phyloP scores from a whole-genome alignment of 2,329 filamentous ascomycete species.

The Talaromyces sp. region DNA sequence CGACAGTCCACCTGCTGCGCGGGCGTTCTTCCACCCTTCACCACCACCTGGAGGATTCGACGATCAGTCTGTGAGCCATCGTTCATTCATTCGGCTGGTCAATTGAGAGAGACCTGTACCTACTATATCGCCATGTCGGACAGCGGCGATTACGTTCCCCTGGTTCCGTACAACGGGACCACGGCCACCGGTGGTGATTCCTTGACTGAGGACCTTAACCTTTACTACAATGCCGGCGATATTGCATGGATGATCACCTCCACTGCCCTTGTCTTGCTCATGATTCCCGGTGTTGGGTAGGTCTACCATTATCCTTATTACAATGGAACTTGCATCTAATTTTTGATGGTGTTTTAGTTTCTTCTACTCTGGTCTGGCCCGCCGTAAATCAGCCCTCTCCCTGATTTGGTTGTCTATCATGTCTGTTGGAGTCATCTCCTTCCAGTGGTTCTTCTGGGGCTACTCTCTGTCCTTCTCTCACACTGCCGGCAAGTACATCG shows the following conservation, averaged over 20 bases:
- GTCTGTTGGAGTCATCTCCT: slow-evolving; percentile 71
- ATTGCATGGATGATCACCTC: slow-evolving; percentile 76
- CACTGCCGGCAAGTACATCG: slow-evolving; percentile 69
- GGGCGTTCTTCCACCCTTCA: not conserved
- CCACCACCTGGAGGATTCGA: not conserved
- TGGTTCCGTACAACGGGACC: slow-evolving; percentile 60
- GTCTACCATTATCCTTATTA: slow-evolving; percentile 20
- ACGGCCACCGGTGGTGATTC: slow-evolving; percentile 62
- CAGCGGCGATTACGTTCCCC: slow-evolving; percentile 26
- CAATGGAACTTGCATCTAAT: not conserved
- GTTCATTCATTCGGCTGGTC: not conserved
- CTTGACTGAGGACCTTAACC: slow-evolving; percentile 68
- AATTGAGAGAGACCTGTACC: not conserved
- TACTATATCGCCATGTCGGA: slow-evolving; percentile 30
- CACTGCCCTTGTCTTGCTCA: slow-evolving; percentile 77
- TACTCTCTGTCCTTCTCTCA: slow-evolving; percentile 82
- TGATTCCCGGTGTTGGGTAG: slow-evolving; percentile 83
- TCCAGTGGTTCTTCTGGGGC: slow-evolving; percentile 97
- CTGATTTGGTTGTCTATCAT: slow-evolving; percentile 83
- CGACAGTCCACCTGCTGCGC: slow-evolving; percentile 13
- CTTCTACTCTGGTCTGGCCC: slow-evolving; percentile 88
- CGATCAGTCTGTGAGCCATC: not conserved
- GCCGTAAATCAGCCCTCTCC: slow-evolving; percentile 82
- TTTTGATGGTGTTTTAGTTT: slow-evolving; percentile 52
- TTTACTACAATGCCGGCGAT: slow-evolving; percentile 78